These are phyloP conservation scores for Aureobasidium mangrovei DNA, from an alignment of 2,329 filamentous ascomycete species.

Conservation along the genomic window DNA sequence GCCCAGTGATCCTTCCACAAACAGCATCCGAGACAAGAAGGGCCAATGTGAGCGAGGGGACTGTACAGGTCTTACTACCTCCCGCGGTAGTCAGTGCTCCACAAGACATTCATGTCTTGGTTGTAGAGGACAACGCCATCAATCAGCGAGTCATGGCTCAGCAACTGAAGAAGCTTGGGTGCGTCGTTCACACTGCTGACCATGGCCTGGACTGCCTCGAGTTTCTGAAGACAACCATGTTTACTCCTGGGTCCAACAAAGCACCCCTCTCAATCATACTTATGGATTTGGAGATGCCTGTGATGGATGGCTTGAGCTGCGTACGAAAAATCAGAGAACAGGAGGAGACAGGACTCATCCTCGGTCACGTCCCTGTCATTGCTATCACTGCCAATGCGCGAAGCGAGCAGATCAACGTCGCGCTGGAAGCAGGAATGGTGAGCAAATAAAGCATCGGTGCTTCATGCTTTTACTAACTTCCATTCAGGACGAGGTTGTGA, in stretches of 20 bases:
- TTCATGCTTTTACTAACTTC: no score
- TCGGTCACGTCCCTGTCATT: constrained; percentile 21
- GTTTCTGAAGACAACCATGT: constrained; percentile 18
- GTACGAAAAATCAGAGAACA: constrained; percentile 21
- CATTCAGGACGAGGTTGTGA: constrained; percentile 19
- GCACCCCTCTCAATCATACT: constrained; percentile 20
- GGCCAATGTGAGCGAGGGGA: constrained; percentile 2
- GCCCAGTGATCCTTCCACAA: not conserved
- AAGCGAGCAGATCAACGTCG: constrained; percentile 21
- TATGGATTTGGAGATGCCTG: constrained; percentile 27
- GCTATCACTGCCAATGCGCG: constrained; percentile 25
- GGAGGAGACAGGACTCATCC: constrained; percentile 16
- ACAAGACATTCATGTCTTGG: constrained; percentile 14
- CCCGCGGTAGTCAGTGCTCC: not conserved
- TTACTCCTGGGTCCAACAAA: constrained; percentile 12
- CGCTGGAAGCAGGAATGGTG: constrained; percentile 21
- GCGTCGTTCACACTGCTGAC: constrained; percentile 21
- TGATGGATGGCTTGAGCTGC: constrained; percentile 24
- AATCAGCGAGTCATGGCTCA: constrained; percentile 24
- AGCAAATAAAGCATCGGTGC: no score
- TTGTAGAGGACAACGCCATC: constrained; percentile 26
- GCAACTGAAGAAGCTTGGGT: constrained; percentile 22
- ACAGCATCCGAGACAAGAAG: not conserved
- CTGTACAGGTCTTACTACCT: not conserved
- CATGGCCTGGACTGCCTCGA: constrained; percentile 24